A percentile compares a stretch with the other conserved stretches of the same genome.
phyloP scores from a whole-genome alignment of 2,329 filamentous ascomycete species.

The Calonectria ilicicola region DNA sequence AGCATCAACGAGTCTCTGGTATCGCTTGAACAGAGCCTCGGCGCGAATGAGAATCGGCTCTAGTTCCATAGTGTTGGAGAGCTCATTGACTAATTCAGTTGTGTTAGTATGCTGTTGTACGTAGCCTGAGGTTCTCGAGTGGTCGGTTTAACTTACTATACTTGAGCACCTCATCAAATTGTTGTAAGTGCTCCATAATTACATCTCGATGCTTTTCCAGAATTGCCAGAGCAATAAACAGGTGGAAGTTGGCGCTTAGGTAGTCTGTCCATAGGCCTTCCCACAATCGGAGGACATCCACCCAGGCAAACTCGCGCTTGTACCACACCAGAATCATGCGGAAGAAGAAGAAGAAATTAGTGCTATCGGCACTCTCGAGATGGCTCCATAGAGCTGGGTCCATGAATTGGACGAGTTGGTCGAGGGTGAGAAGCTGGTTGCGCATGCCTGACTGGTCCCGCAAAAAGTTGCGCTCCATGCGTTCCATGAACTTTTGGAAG shows the following conservation, averaged over 20 bases:
- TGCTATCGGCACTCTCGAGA: slow-evolving; percentile 89
- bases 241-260: slow-evolving; percentile 87
- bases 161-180: slow-evolving; percentile 98
- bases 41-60: slow-evolving; percentile 87
- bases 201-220: slow-evolving; percentile 96
- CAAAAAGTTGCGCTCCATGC: slow-evolving; percentile 98
- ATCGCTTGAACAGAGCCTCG: slow-evolving; percentile 88
- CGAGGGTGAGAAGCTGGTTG: slow-evolving; percentile 87
- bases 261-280: slow-evolving; percentile 96
- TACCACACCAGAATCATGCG: slow-evolving; percentile 99
- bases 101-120: slow-evolving; percentile 27
- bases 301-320: slow-evolving; percentile 95
- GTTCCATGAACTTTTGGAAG: slow-evolving; percentile 95
- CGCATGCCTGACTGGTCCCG: slow-evolving; percentile 98
- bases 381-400: slow-evolving; percentile 95
- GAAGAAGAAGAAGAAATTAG: slow-evolving; percentile 99
- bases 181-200: slow-evolving; percentile 92
- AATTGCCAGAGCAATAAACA: slow-evolving; percentile 94
- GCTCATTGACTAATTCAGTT: slow-evolving; percentile 80
- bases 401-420: slow-evolving; percentile 96
- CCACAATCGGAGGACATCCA: slow-evolving; percentile 89
- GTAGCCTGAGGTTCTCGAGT: neutral
- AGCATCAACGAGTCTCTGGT: slow-evolving; percentile 88
- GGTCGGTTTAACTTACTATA: slow-evolving; percentile 74
- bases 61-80: slow-evolving; percentile 93